phyloP scores from a whole-genome alignment of 2,329 filamentous ascomycete species.

The Microdochium paspali region DNA sequence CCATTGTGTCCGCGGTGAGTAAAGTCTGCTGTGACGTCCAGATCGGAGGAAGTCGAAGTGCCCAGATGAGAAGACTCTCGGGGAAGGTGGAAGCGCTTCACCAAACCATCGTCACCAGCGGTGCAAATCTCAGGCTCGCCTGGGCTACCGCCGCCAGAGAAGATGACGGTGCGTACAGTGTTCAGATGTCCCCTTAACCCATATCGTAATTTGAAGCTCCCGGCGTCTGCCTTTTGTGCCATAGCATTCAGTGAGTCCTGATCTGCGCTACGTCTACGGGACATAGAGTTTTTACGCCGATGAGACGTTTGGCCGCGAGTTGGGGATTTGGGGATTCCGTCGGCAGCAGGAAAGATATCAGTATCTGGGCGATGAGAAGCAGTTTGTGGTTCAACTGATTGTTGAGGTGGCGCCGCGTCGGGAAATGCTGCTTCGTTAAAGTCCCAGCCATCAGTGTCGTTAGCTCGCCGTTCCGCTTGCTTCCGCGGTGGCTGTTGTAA shows the following conservation, averaged over 20 bases:
- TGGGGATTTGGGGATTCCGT: constrained; percentile 73
- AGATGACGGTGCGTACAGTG: constrained; percentile 88
- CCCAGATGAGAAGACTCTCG: constrained; percentile 54
- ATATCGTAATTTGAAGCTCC: constrained; percentile 86
- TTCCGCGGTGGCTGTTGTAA: constrained; percentile 18
- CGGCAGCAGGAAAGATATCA: constrained; percentile 77
- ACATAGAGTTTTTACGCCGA: constrained; percentile 72
- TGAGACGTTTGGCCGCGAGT: constrained; percentile 59
- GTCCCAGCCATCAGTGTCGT: constrained; percentile 75
- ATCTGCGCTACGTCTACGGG: constrained; percentile 62
- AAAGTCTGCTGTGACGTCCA: constrained; percentile 89
- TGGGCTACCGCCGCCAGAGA: constrained; percentile 90
- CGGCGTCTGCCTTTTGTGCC: constrained; percentile 54
- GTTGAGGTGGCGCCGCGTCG: constrained; percentile 39
- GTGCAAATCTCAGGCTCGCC: constrained; percentile 97
- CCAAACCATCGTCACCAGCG: constrained; percentile 85
- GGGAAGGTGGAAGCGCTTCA: constrained; percentile 95
- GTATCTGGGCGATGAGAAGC: constrained; percentile 66
- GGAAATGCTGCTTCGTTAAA: constrained; percentile 72
- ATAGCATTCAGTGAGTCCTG: constrained; percentile 43
- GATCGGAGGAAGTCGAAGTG: constrained; percentile 56
- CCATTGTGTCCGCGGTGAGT: constrained; percentile 93
- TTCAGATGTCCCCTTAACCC: constrained; percentile 88
- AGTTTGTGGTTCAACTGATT: constrained; percentile 23
- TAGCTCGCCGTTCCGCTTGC: constrained; percentile 37